phyloP scores from a whole-genome alignment of 2,329 filamentous ascomycete genomes.

The Aureobasidium sp. region DNA sequence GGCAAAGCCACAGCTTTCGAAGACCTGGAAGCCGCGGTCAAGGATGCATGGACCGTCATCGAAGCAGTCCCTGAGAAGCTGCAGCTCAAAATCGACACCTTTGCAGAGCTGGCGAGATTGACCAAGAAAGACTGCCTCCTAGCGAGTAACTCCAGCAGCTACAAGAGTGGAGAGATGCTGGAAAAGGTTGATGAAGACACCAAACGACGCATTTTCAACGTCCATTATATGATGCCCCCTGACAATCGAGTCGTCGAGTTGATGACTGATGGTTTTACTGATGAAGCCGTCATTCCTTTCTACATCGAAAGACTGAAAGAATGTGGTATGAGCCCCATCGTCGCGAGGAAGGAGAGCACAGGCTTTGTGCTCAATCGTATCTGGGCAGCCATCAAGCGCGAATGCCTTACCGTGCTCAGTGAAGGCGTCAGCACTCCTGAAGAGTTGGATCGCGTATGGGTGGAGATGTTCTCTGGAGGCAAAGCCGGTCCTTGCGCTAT shows the following conservation, averaged over 20 bases:
- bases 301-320: conserved; percentile 35
- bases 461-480: conserved; percentile 32
- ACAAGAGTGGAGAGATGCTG: conserved; percentile 45
- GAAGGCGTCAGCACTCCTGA: conserved; percentile 44
- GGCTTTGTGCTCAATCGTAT: conserved; percentile 51
- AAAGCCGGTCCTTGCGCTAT: conserved; percentile 31
- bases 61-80: conserved; percentile 49
- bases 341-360: conserved; percentile 40
- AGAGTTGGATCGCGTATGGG: conserved; percentile 44
- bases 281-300: conserved; percentile 39
- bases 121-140: conserved; percentile 43
- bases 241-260: conserved; percentile 40
- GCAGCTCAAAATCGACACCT: conserved; percentile 42
- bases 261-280: conserved; percentile 46
- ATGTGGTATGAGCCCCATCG: conserved; percentile 37
- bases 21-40: conserved; percentile 36
- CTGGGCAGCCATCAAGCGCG: conserved; percentile 53
- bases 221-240: conserved; percentile 48
- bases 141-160: conserved; percentile 47
- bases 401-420: conserved; percentile 42
- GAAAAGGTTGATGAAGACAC: conserved; percentile 34
- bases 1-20: conserved; percentile 31
- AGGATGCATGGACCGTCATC: conserved; percentile 47
- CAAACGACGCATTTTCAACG: conserved; percentile 41
- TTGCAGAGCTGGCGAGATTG: conserved; percentile 40